Evolutionary conservation across 306 rosid species (phyloP), one percentile per base, ranked within the genome.

Genomic region (Vicia sativa): DNA sequence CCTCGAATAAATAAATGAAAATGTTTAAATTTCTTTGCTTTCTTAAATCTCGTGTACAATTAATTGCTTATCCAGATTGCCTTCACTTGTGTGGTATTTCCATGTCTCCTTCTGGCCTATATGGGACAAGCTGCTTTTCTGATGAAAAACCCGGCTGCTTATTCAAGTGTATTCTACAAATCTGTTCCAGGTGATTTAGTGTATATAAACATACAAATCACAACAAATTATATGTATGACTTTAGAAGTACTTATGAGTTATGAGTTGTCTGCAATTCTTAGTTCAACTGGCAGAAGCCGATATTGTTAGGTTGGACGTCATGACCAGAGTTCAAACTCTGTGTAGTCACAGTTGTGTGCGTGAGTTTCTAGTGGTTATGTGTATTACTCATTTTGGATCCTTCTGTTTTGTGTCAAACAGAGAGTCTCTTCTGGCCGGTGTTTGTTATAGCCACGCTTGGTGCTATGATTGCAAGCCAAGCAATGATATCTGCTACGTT

Each of bases 401-500:
- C 70, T 68, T 8, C 49, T 45, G 46, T 65, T 58, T 61, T 74
- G 66, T 72, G 75, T 72, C 77, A 70, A 82, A 48, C 95, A 93
- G 98, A 60, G n/a, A 53, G 75, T 72, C 83, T 93, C 69, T 93
- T 93, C 84, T 93, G 98, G 97, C 98, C 98, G 11, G 87, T 93
- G 81, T 81, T 93, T 55, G 90, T 86, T 75, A 55, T 87, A 68
- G 98, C 98, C 54, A 84, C 98, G 55, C 87, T 93, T 59, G 98
- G 96, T 60, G 97, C 97, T 35, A 90, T 93, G 96, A 88, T 93
- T 88, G 98, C 98, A 38, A 93, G 97, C 86, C 98, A 93, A 85
- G 97, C 98, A 39, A 93, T 93, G 97, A 93, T 93, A 80, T 93
- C 97, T 43, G 98, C 98, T 69, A 93, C 98, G 11, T 93, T 93